A percentile compares a stretch with the other conserved stretches of the same genome.
Conservation (phyloP, 176 grass and related monocot species). For the Oryza australiensis region DNA sequence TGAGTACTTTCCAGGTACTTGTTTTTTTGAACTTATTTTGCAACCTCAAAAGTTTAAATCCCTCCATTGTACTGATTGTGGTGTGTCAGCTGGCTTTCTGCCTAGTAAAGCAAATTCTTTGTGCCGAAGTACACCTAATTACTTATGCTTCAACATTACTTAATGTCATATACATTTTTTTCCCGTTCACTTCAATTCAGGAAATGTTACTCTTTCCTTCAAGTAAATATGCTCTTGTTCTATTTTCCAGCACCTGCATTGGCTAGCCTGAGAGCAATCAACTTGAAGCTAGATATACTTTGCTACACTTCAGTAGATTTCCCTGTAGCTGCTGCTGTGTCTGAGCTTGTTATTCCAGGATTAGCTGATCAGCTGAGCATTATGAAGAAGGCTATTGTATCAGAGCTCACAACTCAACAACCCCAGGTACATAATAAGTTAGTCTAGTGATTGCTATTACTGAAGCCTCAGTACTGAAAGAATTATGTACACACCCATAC, state of each 20-base stretch:
- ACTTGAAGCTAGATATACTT: slow-evolving; percentile 82
- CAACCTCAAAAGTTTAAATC: not conserved
- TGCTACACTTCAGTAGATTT: slow-evolving; percentile 70
- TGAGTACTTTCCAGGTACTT: slow-evolving; percentile 79
- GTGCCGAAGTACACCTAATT: slow-evolving; percentile 20
- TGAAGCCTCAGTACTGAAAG: not conserved
- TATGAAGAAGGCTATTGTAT: slow-evolving; percentile 59
- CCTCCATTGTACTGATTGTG: not conserved
- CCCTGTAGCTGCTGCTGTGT: slow-evolving; percentile 58
- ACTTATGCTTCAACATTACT: not conserved
- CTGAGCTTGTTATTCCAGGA: slow-evolving; percentile 78
- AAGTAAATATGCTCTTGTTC: slow-evolving; percentile 13
- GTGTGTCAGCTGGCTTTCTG: not conserved
- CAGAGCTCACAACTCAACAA: slow-evolving; percentile 56
- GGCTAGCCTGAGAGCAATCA: slow-evolving; percentile 49
- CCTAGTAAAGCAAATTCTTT: not conserved
- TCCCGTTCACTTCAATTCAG: slow-evolving; percentile 25
- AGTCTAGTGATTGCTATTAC: slow-evolving; percentile 13
- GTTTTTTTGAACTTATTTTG: slow-evolving; percentile 14
- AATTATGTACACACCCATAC: not conserved
- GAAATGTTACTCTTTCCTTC: not conserved
- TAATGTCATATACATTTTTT: not conserved
- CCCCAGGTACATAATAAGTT: slow-evolving; percentile 51
- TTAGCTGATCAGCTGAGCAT: slow-evolving; percentile 64
- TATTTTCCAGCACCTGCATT: slow-evolving; percentile 57